Evolutionary conservation across 108 stramenopile species (phyloP), one percentile per base, ranked within the genome.

Genomic region (Aurantiochytrium sp.): DNA sequence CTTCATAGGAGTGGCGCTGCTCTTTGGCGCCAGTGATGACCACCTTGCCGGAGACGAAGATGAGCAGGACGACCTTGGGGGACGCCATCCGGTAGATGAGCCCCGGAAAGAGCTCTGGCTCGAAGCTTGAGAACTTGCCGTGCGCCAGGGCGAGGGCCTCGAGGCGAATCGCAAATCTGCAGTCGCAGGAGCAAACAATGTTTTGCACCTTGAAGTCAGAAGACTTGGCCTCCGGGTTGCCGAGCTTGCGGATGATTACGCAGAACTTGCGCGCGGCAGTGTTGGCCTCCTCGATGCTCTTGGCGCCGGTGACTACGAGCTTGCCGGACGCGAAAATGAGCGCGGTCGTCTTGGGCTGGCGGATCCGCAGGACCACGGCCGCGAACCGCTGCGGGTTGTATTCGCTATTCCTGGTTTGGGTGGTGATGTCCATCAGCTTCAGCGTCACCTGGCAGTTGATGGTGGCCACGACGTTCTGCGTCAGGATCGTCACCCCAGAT

Each of bases 101-200:
- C 21, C 99, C 99, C 2, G 99, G 97, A 88, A 99, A 99, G n/a
- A 99, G 88, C 88, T 99, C 99, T 1, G 99, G 99, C 87, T 99
- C 99, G 88, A 97, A 99, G 32, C 91, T 92, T 22, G 95, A 92
- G 93, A 94, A 96, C 31, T 94, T 95, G 8, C 95, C 93, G 91
- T 98, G 97, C 1, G 95, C 95, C 85, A 93, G 97, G 0, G 97
- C 97, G 53, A 99, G 69, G 30, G 97, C 98, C 92, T 99, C 99
- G 89, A 99, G 90, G 42, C 99, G 95, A 31, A 99, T 96, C 10
- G 99, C 97, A 87, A 98, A 99, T 2, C 96, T 96, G 3, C 95
- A 89, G 90, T 98, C 97, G 17, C 95, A 93, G 42, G 97, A 98
- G 37, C 96, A 97, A 48, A 97, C 96, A 87, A 99, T 96, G 90